Percentiles rank a stretch among this genome's conserved stretches.
phyloP scores from a whole-genome alignment of 2,329 filamentous ascomycete species.

The Pyrenophora tritici-repentis region DNA sequence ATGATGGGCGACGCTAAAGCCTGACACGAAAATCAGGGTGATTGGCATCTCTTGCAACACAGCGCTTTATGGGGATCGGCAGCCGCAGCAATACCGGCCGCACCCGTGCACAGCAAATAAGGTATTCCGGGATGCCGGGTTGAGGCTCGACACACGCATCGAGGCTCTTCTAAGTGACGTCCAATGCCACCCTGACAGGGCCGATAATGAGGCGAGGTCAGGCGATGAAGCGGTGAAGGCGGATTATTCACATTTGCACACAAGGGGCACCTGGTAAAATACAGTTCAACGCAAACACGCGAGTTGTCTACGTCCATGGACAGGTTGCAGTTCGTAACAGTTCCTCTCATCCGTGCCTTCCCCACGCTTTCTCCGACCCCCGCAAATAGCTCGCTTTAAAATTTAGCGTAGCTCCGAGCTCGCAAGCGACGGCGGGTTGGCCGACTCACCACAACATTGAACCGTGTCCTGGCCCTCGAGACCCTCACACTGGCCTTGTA shows the following conservation, averaged over 20 bases:
- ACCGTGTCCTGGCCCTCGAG: constrained; percentile 16
- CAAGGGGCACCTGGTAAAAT: not conserved
- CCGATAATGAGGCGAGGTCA: constrained; percentile 18
- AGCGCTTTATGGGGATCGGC: constrained; percentile 24
- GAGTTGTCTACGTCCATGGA: not conserved
- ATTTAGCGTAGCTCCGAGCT: constrained; percentile 36
- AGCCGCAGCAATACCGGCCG: constrained; percentile 14
- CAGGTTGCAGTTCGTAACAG: not conserved
- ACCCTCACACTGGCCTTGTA: constrained; percentile 19
- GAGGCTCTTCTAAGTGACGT: constrained; percentile 10
- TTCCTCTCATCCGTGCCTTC: constrained; percentile 25
- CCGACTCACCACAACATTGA: constrained; percentile 33
- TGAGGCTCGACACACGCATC: constrained; percentile 15
- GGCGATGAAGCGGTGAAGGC: constrained; percentile 1
- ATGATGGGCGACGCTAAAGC: constrained; percentile 2
- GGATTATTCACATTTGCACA: too few species aligned
- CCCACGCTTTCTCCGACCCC: constrained; percentile 38
- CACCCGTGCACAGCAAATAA: constrained; percentile 12
- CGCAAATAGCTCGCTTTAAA: constrained; percentile 29
- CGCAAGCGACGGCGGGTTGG: constrained; percentile 30
- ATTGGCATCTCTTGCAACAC: not conserved
- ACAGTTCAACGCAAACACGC: not conserved
- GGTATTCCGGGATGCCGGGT: constrained; percentile 16
- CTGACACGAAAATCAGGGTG: not conserved
- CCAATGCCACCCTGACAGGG: constrained; percentile 14